A percentile compares a stretch with the other conserved stretches of the same genome.
These are phyloP conservation scores for Lactarius psammicola DNA, from an alignment of 768 basidiomycete genomes.

Conservation along the genomic window DNA sequence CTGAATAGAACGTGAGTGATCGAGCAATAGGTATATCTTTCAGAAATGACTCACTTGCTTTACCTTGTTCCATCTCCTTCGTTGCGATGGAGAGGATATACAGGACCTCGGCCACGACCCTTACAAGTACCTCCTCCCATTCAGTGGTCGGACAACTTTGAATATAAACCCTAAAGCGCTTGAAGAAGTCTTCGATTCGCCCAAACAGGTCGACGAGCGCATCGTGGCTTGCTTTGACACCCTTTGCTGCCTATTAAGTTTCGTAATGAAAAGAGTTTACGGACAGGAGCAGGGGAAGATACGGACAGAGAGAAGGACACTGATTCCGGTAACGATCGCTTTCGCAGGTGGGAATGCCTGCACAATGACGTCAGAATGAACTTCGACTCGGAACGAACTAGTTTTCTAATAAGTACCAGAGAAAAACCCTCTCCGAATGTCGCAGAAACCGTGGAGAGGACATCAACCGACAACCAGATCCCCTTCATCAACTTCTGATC, in stretches of 20 bases:
- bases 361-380: not conserved
- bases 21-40: not conserved
- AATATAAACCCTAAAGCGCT: not conserved
- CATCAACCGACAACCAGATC: not conserved
- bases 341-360: constrained; percentile 7
- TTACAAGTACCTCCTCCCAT: not conserved
- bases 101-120: not conserved
- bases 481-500: constrained; percentile 3
- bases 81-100: not conserved
- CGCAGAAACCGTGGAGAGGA: not conserved
- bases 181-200: not conserved
- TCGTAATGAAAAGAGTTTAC: too few relatives aligned
- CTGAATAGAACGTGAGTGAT: not conserved
- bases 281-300: too few relatives aligned
- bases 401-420: not conserved
- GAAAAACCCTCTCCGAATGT: too few relatives aligned
- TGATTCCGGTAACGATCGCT: not conserved
- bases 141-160: not conserved
- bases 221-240: not conserved
- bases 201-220: not conserved
- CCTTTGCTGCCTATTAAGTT: not conserved
- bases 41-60: not conserved
- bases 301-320: not conserved
- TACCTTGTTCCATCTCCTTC: not conserved
- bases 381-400: not conserved